Base-by-base conservation (phyloP, 2,329 filamentous ascomycete genomes). In the Fusarium sp. region DNA sequence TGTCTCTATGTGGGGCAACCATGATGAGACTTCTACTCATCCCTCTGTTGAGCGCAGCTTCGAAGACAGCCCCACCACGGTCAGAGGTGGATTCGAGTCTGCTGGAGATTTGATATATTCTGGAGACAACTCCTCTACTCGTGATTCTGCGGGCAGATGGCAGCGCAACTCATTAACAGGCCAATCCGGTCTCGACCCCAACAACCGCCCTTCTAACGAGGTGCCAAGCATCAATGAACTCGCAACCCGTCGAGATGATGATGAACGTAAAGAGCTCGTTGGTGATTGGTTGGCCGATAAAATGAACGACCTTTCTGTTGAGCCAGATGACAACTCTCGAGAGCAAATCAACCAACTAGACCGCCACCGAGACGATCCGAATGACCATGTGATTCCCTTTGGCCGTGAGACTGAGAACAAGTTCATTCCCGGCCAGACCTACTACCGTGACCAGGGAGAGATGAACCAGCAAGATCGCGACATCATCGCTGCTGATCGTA, bases 1-100 rank as follows among this genome's bases (percentile, higher is more conserved):
- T 8, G 84, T 89, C 47, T 89, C 87, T 2, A 78, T 86, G 66
- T 89, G 85, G 84, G 85, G 83, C 44, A 81, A 80, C 63, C 84
- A 81, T 56, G 80, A 77, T 41, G 74, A 74, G 35, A 75, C 72
- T 23, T 76, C 77, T 1, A 71, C 80, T 15, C 81, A 81, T 49
- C 76, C 80, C 9, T 56, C 66, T n/a, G 67, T 82, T 35, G 83
- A 84, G 62, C 80, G 80, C 16, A 73, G 77, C 9, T 80, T 85
- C 33, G 76, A 78, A 50, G 78, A 81, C 48, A 78, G 74, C 52
- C 75, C 80, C 28, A 75, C 74, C 39, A 80, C 79, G 6, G 71
- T 79, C 26, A 78, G 78, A 11, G 75, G 77, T 52, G 78, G 74
- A 38, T 74, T 79, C 43, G 77, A 77, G 58, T 74, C 77, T 24